Evolutionary conservation across 768 basidiomycete species (phyloP), one percentile per base, ranked within the genome.

Genomic region (Sporobolomyces pararoseus): DNA sequence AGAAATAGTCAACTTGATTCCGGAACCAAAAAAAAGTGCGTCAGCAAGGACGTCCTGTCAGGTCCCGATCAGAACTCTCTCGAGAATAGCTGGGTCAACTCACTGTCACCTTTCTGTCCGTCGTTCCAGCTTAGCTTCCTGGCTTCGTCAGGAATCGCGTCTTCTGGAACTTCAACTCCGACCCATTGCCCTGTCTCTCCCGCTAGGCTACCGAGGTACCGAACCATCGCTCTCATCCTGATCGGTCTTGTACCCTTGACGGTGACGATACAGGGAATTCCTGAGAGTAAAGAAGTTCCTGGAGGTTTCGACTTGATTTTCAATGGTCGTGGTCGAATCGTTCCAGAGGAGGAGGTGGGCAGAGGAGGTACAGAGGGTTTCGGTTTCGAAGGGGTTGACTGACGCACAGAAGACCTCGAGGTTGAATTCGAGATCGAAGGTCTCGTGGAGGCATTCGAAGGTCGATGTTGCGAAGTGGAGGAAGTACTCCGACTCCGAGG

Each of bases 261-360:
- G 4, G 89, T 85, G 71, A 93, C 88, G 78, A 93, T 91, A 80
- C 91, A 93, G 0, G 91, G 90, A 39, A 93, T 93, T 13, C 91
- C 91, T 32, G 92, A 86, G 42, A 89, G 88, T 42, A 94, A 84
- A 16, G 86, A 89, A 4, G 87, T 86, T 1, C 91, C 90, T 0
- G 74, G 74, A 7, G 70, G 67, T 39, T 50, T 32, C 59, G 47
- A 19, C 32, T 51, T 35, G 16, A 23, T 4, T 14, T 47, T 12
- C 37, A 25, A 42, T 16, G 29, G 19, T 19, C n/a, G 27, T 2
- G 47, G 4, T 16, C 58, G 58, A 13, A 59, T 14, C n/a, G 39
- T 59, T 14, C 42, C 58, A 19, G 58, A 59, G 2, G 58, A 6
- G 9, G 44, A 51, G 19, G 54, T 0, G 2, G 52, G 49, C 7